Evolutionary conservation across 768 basidiomycete genomes (phyloP).

Genomic region (Mycena epipterygia): DNA sequence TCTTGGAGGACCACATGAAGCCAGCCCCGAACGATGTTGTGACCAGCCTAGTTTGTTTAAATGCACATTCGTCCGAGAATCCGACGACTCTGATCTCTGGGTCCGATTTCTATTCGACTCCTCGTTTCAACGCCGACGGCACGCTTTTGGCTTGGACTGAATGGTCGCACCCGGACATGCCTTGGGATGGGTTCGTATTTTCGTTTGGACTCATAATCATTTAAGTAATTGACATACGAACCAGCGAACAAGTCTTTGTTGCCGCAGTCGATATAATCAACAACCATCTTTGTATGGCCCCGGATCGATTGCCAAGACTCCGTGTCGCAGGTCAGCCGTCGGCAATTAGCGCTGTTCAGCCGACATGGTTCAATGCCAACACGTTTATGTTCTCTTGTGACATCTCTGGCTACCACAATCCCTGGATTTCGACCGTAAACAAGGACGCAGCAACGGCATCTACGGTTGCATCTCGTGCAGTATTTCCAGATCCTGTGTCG

Average conservation of each 20-base stretch:
- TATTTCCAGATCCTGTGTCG: not conserved
- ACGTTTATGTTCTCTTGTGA: conserved; percentile 65
- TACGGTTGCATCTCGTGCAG: conserved; percentile 31
- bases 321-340: conserved; percentile 14
- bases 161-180: conserved; percentile 25
- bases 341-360: conserved; percentile 12
- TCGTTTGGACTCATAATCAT: not conserved
- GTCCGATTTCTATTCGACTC: conserved; percentile 22
- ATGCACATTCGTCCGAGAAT: not conserved
- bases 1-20: conserved; percentile 70
- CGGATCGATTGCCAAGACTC: not conserved
- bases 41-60: conserved; percentile 60
- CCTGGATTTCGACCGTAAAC: conserved; percentile 48
- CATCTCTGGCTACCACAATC: conserved; percentile 65
- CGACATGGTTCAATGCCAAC: conserved; percentile 35
- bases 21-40: conserved; percentile 55
- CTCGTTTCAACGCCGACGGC: conserved; percentile 17
- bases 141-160: conserved; percentile 20
- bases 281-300: not conserved
- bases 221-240: not conserved
- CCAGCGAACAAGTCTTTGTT: conserved; percentile 16
- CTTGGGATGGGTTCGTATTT: conserved; percentile 23
- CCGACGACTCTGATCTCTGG: conserved; percentile 6
- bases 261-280: conserved; percentile 10
- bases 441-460: conserved; percentile 37